These are phyloP conservation scores for Collybia mongolica DNA, from an alignment of 768 basidiomycete species.

Conservation along the genomic window DNA sequence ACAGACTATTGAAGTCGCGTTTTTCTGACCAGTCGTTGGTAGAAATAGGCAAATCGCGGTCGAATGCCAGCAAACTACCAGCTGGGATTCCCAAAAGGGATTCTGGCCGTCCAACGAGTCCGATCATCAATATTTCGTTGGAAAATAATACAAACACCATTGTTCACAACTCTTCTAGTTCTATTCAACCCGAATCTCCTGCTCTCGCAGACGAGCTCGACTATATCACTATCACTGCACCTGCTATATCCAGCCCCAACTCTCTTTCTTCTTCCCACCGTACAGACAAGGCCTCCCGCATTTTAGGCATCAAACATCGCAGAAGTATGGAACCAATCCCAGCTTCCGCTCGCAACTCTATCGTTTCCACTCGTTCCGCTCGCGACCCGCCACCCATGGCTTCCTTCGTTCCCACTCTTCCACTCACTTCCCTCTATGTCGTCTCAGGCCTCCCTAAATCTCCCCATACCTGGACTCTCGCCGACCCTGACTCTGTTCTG, in stretches of 20 bases:
- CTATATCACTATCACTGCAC: conserved; percentile 55
- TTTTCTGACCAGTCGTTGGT: conserved; percentile 49
- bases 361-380: conserved; percentile 73
- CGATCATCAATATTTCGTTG: conserved; percentile 53
- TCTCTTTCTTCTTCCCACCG: conserved; percentile 37
- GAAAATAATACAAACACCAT: conserved; percentile 25
- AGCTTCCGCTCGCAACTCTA: conserved; percentile 70
- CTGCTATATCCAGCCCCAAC: conserved; percentile 30
- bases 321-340: conserved; percentile 86
- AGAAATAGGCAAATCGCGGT: conserved; percentile 27
- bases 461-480: conserved; percentile 87
- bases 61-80: conserved; percentile 11
- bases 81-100: conserved; percentile 31
- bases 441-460: conserved; percentile 88
- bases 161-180: conserved; percentile 20
- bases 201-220: conserved; percentile 72
- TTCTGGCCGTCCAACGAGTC: conserved; percentile 23
- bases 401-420: conserved; percentile 68
- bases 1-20: conserved; percentile 45
- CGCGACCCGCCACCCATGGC: conserved; percentile 54
- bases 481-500: conserved; percentile 79
- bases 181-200: conserved; percentile 29
- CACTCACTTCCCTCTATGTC: conserved; percentile 82
- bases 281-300: conserved; percentile 73
- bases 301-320: conserved; percentile 74